phyloP scores from a whole-genome alignment of 768 basidiomycete species.

The Clitopilus hobsonii region DNA sequence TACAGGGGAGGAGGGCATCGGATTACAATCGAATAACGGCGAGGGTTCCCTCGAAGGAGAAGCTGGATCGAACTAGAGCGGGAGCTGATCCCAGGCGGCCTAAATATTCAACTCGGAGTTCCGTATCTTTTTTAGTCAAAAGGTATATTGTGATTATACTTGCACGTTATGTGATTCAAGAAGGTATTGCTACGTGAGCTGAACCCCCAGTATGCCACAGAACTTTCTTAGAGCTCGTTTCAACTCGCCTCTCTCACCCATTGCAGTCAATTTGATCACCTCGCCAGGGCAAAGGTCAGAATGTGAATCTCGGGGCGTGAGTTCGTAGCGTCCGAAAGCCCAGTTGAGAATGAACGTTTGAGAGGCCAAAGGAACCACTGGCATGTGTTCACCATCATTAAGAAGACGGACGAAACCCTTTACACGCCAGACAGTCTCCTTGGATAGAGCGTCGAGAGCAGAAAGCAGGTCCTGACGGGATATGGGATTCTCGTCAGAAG shows the following conservation, averaged over 20 bases:
- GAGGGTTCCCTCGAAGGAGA: too few relatives aligned
- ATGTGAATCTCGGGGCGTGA: conserved; percentile 29
- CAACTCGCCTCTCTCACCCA: conserved; percentile 88
- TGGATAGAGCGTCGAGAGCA: conserved; percentile 51
- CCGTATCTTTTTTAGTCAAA: too few relatives aligned
- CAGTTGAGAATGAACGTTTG: conserved; percentile 69
- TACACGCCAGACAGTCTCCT: conserved; percentile 73
- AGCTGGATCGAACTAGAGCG: too few relatives aligned
- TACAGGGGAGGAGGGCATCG: too few relatives aligned
- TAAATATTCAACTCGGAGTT: too few relatives aligned
- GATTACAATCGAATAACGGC: too few relatives aligned
- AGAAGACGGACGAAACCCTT: conserved; percentile 79
- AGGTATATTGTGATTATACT: neutral
- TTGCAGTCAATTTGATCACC: conserved; percentile 69
- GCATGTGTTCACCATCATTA: too few relatives aligned
- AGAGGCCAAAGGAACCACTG: too few relatives aligned
- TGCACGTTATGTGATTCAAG: neutral
- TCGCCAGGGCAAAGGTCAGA: conserved; percentile 18
- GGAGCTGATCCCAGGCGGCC: too few relatives aligned
- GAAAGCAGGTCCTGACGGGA: conserved; percentile 32
- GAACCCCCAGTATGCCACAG: conserved; percentile 35
- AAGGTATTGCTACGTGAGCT: too few relatives aligned
- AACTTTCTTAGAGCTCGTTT: conserved; percentile 51
- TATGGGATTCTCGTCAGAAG: conserved; percentile 11
- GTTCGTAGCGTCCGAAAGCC: conserved; percentile 87